Evolutionary conservation across 768 basidiomycete genomes (phyloP).

Genomic region (Tulasnella sp.): DNA sequence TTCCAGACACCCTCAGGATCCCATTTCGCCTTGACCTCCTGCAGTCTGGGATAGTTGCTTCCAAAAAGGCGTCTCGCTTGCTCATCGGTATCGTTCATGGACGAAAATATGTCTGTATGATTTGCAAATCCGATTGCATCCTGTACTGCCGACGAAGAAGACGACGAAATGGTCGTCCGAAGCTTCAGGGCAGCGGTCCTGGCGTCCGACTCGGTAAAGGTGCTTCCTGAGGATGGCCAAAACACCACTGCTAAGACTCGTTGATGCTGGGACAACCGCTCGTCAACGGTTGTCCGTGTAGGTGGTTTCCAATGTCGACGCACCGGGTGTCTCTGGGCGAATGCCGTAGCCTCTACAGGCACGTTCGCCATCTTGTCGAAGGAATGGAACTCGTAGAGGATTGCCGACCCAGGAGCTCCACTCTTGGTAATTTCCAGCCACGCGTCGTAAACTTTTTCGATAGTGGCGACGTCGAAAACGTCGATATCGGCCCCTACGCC

Average conservation of each 20-base stretch:
- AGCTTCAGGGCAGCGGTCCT: neutral
- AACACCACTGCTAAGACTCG: neutral
- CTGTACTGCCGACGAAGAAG: neutral
- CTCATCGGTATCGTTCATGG: constrained; percentile 4
- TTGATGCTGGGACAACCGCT: neutral
- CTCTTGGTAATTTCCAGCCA: neutral
- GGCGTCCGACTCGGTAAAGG: neutral
- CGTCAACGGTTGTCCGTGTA: neutral
- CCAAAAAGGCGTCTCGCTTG: constrained; percentile 9
- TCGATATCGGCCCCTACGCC: neutral
- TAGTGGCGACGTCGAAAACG: neutral
- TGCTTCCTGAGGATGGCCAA: neutral
- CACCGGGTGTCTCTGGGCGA: neutral
- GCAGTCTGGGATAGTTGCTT: constrained; percentile 11
- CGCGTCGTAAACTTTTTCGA: neutral
- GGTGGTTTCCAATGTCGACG: neutral
- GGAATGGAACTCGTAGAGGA: constrained; percentile 10
- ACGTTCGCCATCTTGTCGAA: neutral
- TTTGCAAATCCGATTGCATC: constrained; percentile 4
- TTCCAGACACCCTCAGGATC: constrained; percentile 17
- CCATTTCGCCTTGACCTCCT: constrained; percentile 16
- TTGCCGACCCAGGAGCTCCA: neutral
- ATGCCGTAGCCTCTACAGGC: constrained; percentile 13
- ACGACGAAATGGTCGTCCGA: neutral
- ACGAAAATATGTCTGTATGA: neutral